Evolutionary conservation across 768 basidiomycete genomes (phyloP), one percentile per base, ranked within the genome.

Genomic region (Lepiota venenata): DNA sequence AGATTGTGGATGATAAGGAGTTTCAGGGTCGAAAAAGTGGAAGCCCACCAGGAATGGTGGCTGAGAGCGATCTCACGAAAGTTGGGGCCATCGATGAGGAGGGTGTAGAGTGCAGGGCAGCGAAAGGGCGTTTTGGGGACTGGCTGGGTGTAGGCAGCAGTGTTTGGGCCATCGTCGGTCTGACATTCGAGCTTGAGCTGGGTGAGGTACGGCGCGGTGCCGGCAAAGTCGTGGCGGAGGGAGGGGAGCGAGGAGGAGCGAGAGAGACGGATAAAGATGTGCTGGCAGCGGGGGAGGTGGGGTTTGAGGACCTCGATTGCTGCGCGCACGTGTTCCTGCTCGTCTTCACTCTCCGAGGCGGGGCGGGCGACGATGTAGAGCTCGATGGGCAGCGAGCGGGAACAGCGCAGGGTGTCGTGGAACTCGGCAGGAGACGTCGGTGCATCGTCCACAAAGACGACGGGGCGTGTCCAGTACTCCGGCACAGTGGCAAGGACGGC

Each of bases 201-300:
- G 25, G 52, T 50, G 37, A 58, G 52, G n/a, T 39, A 52, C 8
- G 58, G 47, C 9, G 50, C 49, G 12, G 35, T 25, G 8, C 59
- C 56, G 18, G 16, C 10, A 20, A 60, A 49, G 14, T 58, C 59
- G 21, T 42, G 45, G n/a, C 54, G 57, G 15, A 58, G 43, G 3
- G 48, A 58, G 1, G 59, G 59, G 12, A 60, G 50, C 1, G 59
- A 60, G 12, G 59, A 60, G 50, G 54, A 58, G n/a, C 32, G 16
- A n/a, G 25, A 21, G 3, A 56, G 44, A 35, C 46, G 58, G 44
- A 58, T 53, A 21, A 41, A 47, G 16, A 60, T 39, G 16, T 39
- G 18, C 15, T 42, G 43, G 40, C 55, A 52, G 21, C 54, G 50
- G 10, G 39, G 16, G 5, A 56, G 12, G 38, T 59, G 58, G 7